These are phyloP conservation scores for Boletus tomentosulus DNA, from an alignment of 768 basidiomycete species.

Conservation along the genomic window DNA sequence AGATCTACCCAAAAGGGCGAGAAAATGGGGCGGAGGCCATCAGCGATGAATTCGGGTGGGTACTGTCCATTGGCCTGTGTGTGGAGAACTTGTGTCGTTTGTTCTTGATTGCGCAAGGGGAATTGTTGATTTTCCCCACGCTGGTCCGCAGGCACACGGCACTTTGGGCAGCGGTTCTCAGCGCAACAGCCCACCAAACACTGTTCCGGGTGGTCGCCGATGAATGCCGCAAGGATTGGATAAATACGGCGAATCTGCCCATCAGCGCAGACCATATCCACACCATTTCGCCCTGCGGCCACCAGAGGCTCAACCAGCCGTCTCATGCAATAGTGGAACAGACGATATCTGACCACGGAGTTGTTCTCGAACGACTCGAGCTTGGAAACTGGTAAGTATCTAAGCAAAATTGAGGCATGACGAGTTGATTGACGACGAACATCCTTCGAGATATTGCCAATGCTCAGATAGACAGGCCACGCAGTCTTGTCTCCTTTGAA, in stretches of 20 bases:
- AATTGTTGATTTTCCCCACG: not conserved
- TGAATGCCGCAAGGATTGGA: not conserved
- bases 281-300: not conserved
- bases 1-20: conserved; percentile 1
- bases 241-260: not conserved
- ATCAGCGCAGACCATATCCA: conserved; percentile 5
- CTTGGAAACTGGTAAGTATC: too few relatives aligned
- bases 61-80: not conserved
- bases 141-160: not conserved
- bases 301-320: not conserved
- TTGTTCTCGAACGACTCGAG: not conserved
- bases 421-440: too few relatives aligned
- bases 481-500: too few relatives aligned
- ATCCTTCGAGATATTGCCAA: too few relatives aligned
- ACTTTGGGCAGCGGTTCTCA: not conserved
- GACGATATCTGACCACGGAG: not conserved
- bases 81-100: not conserved
- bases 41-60: not conserved
- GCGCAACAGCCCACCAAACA: not conserved
- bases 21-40: not conserved
- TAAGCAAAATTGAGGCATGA: too few relatives aligned
- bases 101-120: not conserved
- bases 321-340: conserved; percentile 7
- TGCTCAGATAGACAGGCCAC: too few relatives aligned
- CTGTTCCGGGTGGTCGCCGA: conserved; percentile 1